Evolutionary conservation across 148 eudicot species (phyloP), one percentile per base, ranked within the genome.

Genomic region (Agrostemma githago): DNA sequence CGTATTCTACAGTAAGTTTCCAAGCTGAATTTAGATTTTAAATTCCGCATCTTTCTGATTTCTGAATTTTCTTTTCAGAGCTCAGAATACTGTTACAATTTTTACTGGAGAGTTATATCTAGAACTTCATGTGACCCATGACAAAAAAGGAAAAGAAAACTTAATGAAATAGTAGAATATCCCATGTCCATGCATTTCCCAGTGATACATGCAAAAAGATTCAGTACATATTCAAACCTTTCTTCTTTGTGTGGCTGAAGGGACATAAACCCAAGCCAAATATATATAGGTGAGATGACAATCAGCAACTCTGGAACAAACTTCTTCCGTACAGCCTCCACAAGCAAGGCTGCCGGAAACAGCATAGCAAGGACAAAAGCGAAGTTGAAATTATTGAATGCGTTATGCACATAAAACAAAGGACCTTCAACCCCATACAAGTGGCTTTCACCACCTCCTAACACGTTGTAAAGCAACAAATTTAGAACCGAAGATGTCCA

Each of bases 231-330:
- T 57, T 68, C 89, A 42, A 74, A 95, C 99, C 99, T 92, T 80
- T 92, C 99, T 86, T 95, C 99, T 79, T 92, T 95, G 86, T 95
- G 99, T 19, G 99, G 97, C 87, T 90, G 99, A 86, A 92, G 82
- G 71, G 99, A 90, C 99, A 95, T 95, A 78, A 95, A 92, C 51
- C 84, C 94, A 71, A 95, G 76, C 99, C 99, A 92, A 75, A 95
- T 86, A 84, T 92, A 95, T 56, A 95, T 63, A 67, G 99, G 99
- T 38, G 91, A 89, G 66, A 92, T 20, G 66, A 92, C 73, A 44
- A 92, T 72, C 78, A 90, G 75, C 82, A 95, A 80, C 71, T 92
- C 97, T 66, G 93, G 94, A 58, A 80, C 85, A 81, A 84, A 90
- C 86, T 95, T 95, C 83, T 83, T 90, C 81, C 78, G 87, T 73